These are phyloP conservation scores for Zasmidium angulare DNA, from an alignment of 2,329 filamentous ascomycete genomes.

Conservation along the genomic window DNA sequence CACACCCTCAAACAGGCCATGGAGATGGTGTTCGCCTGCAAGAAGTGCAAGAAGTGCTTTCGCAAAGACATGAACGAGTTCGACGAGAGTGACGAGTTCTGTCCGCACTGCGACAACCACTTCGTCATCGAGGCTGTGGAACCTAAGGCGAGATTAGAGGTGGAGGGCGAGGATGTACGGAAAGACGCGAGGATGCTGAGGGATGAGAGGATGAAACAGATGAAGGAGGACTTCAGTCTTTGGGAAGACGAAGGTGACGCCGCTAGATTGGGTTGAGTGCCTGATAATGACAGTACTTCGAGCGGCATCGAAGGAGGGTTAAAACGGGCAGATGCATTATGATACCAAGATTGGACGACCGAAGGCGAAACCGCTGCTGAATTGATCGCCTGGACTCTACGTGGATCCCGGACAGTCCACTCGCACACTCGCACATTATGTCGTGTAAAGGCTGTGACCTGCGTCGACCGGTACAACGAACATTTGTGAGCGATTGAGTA, in stretches of 20 bases:
- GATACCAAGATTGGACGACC: neutral
- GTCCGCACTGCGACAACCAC: conserved; percentile 98
- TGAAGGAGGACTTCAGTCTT: conserved; percentile 27
- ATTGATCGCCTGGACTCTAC: too few relatives aligned
- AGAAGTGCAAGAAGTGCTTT: conserved; percentile 98
- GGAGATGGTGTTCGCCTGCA: conserved; percentile 96
- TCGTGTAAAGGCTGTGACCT: too few relatives aligned
- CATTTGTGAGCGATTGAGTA: too few relatives aligned
- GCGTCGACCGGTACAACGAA: too few relatives aligned
- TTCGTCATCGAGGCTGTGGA: conserved; percentile 88
- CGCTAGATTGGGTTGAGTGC: conserved; percentile 30
- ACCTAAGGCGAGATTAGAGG: conserved; percentile 76
- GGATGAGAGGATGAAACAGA: conserved; percentile 70
- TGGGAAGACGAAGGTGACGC: conserved; percentile 38
- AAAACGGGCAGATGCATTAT: neutral
- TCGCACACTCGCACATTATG: too few relatives aligned
- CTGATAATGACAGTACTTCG: neutral
- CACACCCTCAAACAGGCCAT: conserved; percentile 71
- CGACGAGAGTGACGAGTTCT: conserved; percentile 97
- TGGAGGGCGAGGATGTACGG: conserved; percentile 88
- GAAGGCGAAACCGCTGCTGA: neutral
- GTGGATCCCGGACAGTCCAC: too few relatives aligned
- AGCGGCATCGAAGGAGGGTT: neutral
- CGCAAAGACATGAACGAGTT: conserved; percentile 90
- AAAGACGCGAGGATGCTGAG: conserved; percentile 86